Conservation (phyloP, 805 yeast species). For the Pichia ethanolica region DNA sequence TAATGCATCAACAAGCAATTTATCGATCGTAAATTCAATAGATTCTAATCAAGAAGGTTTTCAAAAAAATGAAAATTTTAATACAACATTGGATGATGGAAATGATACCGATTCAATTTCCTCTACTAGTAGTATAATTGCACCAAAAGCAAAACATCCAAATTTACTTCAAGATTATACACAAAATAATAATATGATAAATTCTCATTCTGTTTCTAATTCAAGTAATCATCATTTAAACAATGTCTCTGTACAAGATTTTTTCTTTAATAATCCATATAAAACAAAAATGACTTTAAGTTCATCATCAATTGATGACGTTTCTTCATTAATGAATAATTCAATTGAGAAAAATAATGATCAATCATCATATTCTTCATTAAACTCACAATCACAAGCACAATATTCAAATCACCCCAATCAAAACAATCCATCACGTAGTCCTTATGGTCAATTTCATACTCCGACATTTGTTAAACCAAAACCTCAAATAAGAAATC, state of each 20-base stretch:
- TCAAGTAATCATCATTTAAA: not conserved
- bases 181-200: too few species aligned
- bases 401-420: not conserved
- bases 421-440: not conserved
- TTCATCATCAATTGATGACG: constrained; percentile 11
- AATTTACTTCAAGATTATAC: too few species aligned
- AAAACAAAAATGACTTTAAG: constrained; percentile 11
- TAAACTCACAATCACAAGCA: not conserved
- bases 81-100: not conserved
- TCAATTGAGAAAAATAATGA: not conserved
- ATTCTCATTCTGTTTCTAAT: not conserved
- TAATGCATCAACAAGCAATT: constrained; percentile 8
- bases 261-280: constrained; percentile 36
- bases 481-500: constrained; percentile 11
- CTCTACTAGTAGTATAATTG: constrained; percentile 1
- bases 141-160: not conserved
- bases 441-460: not conserved
- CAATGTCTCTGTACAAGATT: constrained; percentile 44
- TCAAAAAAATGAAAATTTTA: constrained; percentile 9
- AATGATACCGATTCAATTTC: constrained; percentile 2
- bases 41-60: constrained; percentile 6
- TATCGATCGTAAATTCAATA: constrained; percentile 6
- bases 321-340: not conserved
- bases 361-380: not conserved
- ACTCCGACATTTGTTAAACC: constrained; percentile 21